Evolutionary conservation across 2,329 filamentous ascomycete species (phyloP).

Genomic region (Sporothrix protearum): DNA sequence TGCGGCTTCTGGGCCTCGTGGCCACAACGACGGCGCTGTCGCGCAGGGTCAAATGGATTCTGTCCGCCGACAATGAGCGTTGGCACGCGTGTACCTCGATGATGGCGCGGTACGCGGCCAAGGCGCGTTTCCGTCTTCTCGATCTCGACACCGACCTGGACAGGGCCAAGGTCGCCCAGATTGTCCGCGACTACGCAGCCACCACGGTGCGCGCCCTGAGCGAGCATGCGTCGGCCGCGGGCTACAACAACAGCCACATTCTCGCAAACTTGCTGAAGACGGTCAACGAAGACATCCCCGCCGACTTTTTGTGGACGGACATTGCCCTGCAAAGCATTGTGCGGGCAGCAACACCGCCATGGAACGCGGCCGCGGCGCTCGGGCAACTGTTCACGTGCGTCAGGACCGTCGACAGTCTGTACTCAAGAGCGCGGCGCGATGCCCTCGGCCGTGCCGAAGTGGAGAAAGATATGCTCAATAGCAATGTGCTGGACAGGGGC

Average conservation of each 20-base stretch:
- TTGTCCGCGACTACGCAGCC: neutral
- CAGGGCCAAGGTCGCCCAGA: neutral
- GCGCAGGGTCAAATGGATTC: neutral
- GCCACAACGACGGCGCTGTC: neutral
- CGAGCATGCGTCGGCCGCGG: no score
- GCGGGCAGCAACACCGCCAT: neutral
- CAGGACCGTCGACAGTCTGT: neutral
- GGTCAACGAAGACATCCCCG: neutral
- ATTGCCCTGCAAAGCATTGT: neutral
- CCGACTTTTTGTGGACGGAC: neutral
- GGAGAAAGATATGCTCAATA: no score
- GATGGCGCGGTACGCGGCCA: neutral
- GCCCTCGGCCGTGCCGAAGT: neutral
- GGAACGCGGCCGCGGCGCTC: neutral
- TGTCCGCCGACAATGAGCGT: neutral
- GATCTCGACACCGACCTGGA: neutral
- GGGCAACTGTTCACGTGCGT: neutral
- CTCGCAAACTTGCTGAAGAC: neutral
- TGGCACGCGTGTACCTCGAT: neutral
- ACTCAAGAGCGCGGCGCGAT: neutral
- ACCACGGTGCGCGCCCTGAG: neutral
- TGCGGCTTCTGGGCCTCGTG: neutral
- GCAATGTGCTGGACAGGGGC: neutral
- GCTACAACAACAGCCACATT: neutral
- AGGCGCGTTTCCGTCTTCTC: neutral